Conservation (phyloP, 23 red algal species). For the Gracilaria domingensis region DNA sequence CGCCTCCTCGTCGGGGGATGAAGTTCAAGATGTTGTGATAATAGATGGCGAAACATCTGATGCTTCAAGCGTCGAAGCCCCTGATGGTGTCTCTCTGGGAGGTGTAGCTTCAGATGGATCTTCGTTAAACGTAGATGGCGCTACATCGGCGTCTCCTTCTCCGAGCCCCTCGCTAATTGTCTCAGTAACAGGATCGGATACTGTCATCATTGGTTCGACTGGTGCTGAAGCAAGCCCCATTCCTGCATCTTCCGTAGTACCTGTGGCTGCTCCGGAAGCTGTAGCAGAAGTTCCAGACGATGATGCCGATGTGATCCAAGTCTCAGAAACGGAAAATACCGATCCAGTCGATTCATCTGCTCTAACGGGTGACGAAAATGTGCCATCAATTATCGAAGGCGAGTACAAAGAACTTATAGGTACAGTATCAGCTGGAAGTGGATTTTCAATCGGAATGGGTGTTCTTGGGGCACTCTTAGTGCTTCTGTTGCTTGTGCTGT, state of each 20-base stretch:
- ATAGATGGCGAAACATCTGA: background rate
- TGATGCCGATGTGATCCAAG: conserved; percentile 22
- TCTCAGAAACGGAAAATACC: conserved; percentile 19
- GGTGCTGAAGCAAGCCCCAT: conserved; percentile 20
- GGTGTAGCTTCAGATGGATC: background rate
- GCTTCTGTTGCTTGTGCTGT: conserved; percentile 39
- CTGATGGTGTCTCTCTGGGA: conserved; percentile 24
- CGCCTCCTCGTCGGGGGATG: conserved; percentile 2
- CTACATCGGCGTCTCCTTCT: conserved; percentile 3
- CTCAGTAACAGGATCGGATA: conserved; percentile 23
- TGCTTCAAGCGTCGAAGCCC: background rate
- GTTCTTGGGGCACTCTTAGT: conserved; percentile 57
- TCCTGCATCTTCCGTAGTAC: conserved; percentile 13
- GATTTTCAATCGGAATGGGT: conserved; percentile 70
- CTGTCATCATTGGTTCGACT: background rate
- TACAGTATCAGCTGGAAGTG: conserved; percentile 51
- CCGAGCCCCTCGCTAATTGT: background rate
- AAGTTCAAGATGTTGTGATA: conserved; percentile 8
- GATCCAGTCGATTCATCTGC: conserved; percentile 24
- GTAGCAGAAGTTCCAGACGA: conserved; percentile 23
- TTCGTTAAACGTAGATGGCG: background rate
- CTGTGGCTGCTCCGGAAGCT: conserved; percentile 29
- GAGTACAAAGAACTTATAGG: conserved; percentile 61
- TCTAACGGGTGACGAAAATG: conserved; percentile 23
- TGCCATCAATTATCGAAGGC: conserved; percentile 40